These are phyloP conservation scores for Casaregolazyma lundiana DNA, from an alignment of 1,139 yeast species.

Conservation along the genomic window DNA sequence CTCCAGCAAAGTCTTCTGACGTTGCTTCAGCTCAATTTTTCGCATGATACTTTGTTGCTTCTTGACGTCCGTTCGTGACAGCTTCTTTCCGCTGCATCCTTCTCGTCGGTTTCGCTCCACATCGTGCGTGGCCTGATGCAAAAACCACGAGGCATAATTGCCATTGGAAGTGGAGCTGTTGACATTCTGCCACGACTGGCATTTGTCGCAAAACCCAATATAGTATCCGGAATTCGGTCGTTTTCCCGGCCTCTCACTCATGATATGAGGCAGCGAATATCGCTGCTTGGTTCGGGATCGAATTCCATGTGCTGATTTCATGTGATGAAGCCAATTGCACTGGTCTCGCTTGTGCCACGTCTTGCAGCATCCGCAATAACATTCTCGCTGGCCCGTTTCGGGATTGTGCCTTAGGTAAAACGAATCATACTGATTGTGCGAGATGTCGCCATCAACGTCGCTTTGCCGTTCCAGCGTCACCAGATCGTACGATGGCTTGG, in stretches of 20 bases:
- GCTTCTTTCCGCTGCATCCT: constrained; percentile 22
- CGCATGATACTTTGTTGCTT: constrained; percentile 13
- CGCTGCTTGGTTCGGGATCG: constrained; percentile 23
- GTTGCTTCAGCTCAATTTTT: constrained; percentile 13
- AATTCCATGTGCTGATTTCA: constrained; percentile 25
- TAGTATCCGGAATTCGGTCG: constrained; percentile 15
- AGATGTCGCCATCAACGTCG: constrained; percentile 16
- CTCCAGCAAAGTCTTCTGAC: constrained; percentile 15
- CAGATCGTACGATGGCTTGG: constrained; percentile 13
- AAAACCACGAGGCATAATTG: constrained; percentile 22
- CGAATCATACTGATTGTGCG: constrained; percentile 21
- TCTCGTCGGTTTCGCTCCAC: constrained; percentile 20
- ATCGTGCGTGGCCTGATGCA: constrained; percentile 23
- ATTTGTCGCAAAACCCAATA: constrained; percentile 23
- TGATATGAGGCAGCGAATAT: constrained; percentile 20
- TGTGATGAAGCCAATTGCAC: constrained; percentile 24
- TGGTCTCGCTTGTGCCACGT: constrained; percentile 25
- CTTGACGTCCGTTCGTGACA: constrained; percentile 18
- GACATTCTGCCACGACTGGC: constrained; percentile 25
- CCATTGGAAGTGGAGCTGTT: constrained; percentile 18
- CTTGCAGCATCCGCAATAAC: constrained; percentile 23
- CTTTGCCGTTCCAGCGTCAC: constrained; percentile 14
- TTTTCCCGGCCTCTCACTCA: constrained; percentile 21
- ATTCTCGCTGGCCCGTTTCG: constrained; percentile 16
- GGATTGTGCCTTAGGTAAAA: constrained; percentile 16